Conservation (phyloP, 169 alveolate genomes). For the Eimeria sp. region DNA sequence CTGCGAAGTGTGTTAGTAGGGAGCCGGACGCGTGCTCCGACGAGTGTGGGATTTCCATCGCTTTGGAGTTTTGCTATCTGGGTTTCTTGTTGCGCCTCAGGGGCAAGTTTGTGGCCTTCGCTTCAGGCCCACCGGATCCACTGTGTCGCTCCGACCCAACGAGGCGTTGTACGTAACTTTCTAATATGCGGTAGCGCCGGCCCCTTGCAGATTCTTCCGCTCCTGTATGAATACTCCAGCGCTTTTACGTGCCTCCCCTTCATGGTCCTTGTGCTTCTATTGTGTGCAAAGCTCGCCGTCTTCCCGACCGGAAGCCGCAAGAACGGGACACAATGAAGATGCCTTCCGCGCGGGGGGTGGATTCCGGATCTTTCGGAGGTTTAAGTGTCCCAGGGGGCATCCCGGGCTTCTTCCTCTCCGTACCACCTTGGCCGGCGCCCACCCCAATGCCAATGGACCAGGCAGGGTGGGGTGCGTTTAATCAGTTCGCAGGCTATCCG, state of each 20-base stretch:
- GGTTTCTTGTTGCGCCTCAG: neutral
- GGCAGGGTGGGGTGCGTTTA: slow-evolving; percentile 23
- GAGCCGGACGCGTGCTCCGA: neutral
- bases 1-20: neutral
- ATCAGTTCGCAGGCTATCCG: neutral
- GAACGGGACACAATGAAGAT: slow-evolving; percentile 44
- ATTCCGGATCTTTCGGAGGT: slow-evolving; percentile 46
- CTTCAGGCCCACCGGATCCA: slow-evolving; percentile 68
- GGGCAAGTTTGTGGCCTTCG: slow-evolving; percentile 61
- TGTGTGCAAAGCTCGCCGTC: slow-evolving; percentile 48
- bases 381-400: slow-evolving; percentile 66
- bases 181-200: neutral
- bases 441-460: slow-evolving; percentile 69
- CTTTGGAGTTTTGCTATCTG: neutral
- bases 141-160: slow-evolving; percentile 57
- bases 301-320: slow-evolving; percentile 48
- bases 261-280: neutral
- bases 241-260: neutral
- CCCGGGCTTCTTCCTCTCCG: slow-evolving; percentile 61
- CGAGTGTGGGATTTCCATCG: neutral
- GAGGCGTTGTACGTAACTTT: slow-evolving; percentile 17
- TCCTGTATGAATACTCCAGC: neutral
- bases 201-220: too few species aligned
- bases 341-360: slow-evolving; percentile 19
- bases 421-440: slow-evolving; percentile 73